Conservation (phyloP, 2,329 filamentous ascomycete genomes). For the Penicillium sp. region DNA sequence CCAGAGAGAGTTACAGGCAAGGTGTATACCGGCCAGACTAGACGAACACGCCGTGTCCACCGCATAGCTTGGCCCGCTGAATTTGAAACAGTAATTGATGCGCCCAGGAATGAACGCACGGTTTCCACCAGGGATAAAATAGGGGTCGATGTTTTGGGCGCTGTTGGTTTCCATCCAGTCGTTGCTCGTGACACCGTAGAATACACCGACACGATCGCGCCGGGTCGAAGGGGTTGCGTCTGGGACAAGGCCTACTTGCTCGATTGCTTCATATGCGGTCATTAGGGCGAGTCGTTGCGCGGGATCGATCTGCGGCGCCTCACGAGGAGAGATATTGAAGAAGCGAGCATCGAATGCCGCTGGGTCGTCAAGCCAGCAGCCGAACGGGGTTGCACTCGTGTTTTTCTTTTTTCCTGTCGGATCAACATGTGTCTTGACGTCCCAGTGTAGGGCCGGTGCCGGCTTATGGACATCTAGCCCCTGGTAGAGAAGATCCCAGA, state of each 20-base stretch:
- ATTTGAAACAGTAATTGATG: slow-evolving; percentile 15
- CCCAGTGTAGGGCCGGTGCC: no score
- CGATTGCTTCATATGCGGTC: slow-evolving; percentile 22
- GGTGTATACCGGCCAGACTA: slow-evolving; percentile 35
- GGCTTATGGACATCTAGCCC: no score
- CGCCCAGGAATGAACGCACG: slow-evolving; percentile 28
- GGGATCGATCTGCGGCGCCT: slow-evolving; percentile 24
- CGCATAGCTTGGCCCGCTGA: slow-evolving; percentile 6
- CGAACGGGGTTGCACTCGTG: no score
- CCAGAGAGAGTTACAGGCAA: slow-evolving; percentile 28
- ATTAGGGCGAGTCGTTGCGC: slow-evolving; percentile 26
- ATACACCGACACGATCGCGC: slow-evolving; percentile 19
- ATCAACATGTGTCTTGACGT: no score
- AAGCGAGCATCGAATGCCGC: slow-evolving; percentile 25
- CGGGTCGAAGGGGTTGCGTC: slow-evolving; percentile 16
- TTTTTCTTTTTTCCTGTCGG: no score
- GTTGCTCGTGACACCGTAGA: slow-evolving; percentile 17
- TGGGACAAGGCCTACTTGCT: slow-evolving; percentile 20
- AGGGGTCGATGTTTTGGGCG: slow-evolving; percentile 7
- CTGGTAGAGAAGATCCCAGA: no score
- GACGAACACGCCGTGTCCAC: slow-evolving; percentile 30
- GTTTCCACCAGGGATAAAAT: slow-evolving; percentile 23
- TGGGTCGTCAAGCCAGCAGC: no score
- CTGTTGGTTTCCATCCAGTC: slow-evolving; percentile 20
- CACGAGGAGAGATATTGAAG: slow-evolving; percentile 21